Evolutionary conservation across 208 protist genomes (phyloP).

Genomic region (Phytomonas francai): DNA sequence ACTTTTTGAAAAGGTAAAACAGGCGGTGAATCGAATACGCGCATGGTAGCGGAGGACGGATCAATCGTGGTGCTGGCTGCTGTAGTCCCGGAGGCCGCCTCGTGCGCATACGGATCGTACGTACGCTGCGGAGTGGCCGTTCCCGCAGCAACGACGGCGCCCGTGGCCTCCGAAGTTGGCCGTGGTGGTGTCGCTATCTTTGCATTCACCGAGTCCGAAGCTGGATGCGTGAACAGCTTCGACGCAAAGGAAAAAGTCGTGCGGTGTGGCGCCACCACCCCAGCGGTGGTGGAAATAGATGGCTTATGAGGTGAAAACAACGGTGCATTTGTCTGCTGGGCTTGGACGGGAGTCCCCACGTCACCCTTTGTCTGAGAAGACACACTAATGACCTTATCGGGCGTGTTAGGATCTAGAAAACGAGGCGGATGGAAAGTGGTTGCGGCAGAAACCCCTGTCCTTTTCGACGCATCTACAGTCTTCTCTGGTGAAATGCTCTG

Average conservation of each 20-base stretch:
- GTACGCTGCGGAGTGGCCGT: background rate
- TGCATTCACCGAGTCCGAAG: background rate
- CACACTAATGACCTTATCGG: background rate
- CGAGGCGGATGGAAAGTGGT: background rate
- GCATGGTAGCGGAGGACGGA: background rate
- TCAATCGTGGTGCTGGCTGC: background rate
- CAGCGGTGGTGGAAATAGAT: background rate
- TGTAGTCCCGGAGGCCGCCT: background rate
- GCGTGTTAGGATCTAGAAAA: conserved; percentile 1
- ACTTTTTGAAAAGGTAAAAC: background rate
- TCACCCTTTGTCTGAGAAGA: background rate
- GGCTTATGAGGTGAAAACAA: background rate
- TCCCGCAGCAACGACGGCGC: background rate
- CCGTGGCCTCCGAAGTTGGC: background rate
- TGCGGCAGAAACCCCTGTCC: background rate
- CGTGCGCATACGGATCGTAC: background rate
- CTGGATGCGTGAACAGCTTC: background rate
- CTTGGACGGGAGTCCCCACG: background rate
- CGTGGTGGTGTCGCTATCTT: background rate
- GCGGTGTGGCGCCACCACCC: conserved; percentile 2
- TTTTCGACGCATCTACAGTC: background rate
- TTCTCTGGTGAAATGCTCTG: background rate
- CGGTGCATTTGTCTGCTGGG: background rate
- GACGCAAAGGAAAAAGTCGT: conserved; percentile 11
- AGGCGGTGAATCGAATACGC: background rate